Conservation (phyloP, 805 yeast species). For the Yamadazyma phyllophila region DNA sequence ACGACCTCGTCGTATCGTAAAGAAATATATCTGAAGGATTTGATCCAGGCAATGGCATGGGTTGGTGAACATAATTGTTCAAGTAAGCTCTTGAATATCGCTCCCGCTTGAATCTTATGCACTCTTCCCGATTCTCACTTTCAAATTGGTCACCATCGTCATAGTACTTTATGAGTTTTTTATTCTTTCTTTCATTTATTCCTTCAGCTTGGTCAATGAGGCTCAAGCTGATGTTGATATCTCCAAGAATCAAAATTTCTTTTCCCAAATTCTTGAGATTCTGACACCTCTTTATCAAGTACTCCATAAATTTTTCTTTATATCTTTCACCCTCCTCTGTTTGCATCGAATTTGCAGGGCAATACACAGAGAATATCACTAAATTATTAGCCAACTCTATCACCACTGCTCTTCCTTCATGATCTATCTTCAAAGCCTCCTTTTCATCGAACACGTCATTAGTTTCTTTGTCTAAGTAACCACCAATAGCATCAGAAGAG, state of each 20-base stretch:
- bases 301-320: constrained; percentile 55
- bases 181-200: constrained; percentile 45
- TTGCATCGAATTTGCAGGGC: constrained; percentile 86
- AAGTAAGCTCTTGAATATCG: constrained; percentile 28
- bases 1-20: constrained; percentile 56
- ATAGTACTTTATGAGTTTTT: constrained; percentile 26
- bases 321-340: constrained; percentile 64
- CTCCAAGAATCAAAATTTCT: constrained; percentile 80
- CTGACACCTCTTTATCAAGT: constrained; percentile 60
- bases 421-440: constrained; percentile 52
- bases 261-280: constrained; percentile 57
- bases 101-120: constrained; percentile 35
- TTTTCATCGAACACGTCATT: constrained; percentile 23
- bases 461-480: constrained; percentile 48
- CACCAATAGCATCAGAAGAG: constrained; percentile 55
- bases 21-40: constrained; percentile 31
- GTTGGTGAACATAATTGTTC: constrained; percentile 26
- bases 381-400: constrained; percentile 65
- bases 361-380: constrained; percentile 68
- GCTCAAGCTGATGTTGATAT: constrained; percentile 78
- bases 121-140: constrained; percentile 15
- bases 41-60: constrained; percentile 4
- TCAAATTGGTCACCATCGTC: constrained; percentile 14
- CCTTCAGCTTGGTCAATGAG: constrained; percentile 79
- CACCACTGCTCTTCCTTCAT: constrained; percentile 81